Evolutionary conservation across 768 basidiomycete species (phyloP).

Genomic region (Cystofilobasidium macerans): DNA sequence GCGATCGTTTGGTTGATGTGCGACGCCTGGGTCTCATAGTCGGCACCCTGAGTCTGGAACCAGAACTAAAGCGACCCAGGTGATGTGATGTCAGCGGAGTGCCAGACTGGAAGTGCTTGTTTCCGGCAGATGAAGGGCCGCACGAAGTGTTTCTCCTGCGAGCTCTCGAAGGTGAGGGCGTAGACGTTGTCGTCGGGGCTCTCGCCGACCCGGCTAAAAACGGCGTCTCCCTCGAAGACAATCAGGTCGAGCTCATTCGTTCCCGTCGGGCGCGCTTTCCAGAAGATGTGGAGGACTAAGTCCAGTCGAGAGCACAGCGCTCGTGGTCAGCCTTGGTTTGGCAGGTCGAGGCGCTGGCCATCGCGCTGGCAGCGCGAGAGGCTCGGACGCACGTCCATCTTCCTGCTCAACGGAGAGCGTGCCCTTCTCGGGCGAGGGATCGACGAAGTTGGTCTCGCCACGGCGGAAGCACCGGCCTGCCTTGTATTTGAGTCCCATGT

Average conservation of each 20-base stretch:
- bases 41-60: constrained; percentile 17
- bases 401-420: constrained; percentile 12
- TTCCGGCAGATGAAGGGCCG: no score
- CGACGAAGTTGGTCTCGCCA: constrained; percentile 15
- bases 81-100: no score
- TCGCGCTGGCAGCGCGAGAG: no score
- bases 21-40: not conserved
- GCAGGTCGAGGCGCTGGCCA: no score
- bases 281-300: constrained; percentile 20
- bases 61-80: no score
- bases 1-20: constrained; percentile 23
- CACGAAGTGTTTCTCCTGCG: constrained; percentile 20
- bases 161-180: constrained; percentile 14
- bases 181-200: constrained; percentile 21
- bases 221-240: constrained; percentile 23
- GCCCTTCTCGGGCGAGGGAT: constrained; percentile 19
- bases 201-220: constrained; percentile 7
- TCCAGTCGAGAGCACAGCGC: no score
- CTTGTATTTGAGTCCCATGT: constrained; percentile 8
- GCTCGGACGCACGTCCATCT: constrained; percentile 18
- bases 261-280: constrained; percentile 4
- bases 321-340: no score
- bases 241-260: constrained; percentile 17
- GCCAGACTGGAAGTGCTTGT: not conserved
- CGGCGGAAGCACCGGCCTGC: constrained; percentile 16